Percentiles rank a stretch among this genome's conserved stretches.
phyloP scores from a whole-genome alignment of 352 stramenopile species.

The Pythium folliculosum region DNA sequence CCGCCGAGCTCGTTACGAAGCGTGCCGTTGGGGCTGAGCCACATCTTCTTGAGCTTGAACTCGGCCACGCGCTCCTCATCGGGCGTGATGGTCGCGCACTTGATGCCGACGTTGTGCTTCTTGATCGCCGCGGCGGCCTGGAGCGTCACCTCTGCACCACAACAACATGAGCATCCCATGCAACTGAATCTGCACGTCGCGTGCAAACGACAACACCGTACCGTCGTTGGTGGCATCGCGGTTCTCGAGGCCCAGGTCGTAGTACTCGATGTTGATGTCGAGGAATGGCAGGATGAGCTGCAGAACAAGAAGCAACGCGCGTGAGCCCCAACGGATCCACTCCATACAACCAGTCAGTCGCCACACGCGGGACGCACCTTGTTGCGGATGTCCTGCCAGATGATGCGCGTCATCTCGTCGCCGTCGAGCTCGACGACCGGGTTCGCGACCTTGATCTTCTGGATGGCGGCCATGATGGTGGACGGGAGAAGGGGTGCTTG shows the following conservation, averaged over 20 bases:
- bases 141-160: conserved; percentile 55
- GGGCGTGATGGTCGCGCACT: conserved; percentile 89
- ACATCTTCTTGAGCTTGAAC: conserved; percentile 88
- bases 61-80: conserved; percentile 84
- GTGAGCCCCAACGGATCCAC: too few species aligned
- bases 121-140: conserved; percentile 79
- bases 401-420: conserved; percentile 87
- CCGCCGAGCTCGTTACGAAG: conserved; percentile 84
- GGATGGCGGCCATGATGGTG: conserved; percentile 22
- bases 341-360: too few species aligned
- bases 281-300: conserved; percentile 76
- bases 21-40: conserved; percentile 82
- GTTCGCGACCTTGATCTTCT: conserved; percentile 80
- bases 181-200: not conserved
- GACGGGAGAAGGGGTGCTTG: not conserved
- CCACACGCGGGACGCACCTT: conserved; percentile 29
- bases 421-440: conserved; percentile 85
- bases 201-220: not conserved
- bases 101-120: conserved; percentile 83
- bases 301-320: too few species aligned
- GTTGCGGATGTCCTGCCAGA: conserved; percentile 64
- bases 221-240: conserved; percentile 81
- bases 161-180: too few species aligned
- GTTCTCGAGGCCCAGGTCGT: conserved; percentile 76
- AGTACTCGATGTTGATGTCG: conserved; percentile 87